Conservation (phyloP, 2,329 filamentous ascomycete genomes). For the Myrmaecium sp. region DNA sequence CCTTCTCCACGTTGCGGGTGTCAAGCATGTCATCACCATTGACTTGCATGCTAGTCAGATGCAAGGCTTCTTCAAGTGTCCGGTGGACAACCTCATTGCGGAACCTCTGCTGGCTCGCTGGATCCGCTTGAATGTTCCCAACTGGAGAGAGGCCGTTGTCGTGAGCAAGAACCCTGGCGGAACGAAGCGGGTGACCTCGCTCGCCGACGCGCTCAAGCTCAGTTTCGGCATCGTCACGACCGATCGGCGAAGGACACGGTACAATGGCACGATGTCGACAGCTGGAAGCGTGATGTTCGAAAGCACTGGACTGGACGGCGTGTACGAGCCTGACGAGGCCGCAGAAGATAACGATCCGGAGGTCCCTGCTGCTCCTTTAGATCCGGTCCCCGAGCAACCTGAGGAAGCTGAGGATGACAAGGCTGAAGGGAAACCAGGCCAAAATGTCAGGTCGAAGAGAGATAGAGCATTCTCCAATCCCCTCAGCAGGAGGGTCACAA, state of each 20-base stretch:
- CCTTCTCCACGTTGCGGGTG: slow-evolving; percentile 77
- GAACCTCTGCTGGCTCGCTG: slow-evolving; percentile 90
- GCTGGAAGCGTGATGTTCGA: slow-evolving; percentile 61
- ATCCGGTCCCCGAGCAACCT: neutral
- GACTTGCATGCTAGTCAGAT: slow-evolving; percentile 89
- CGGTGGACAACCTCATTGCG: slow-evolving; percentile 91
- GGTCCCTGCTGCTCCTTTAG: neutral
- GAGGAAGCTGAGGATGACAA: slow-evolving; percentile 11
- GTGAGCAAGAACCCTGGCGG: slow-evolving; percentile 97
- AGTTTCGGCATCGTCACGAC: slow-evolving; percentile 96
- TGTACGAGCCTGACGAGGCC: slow-evolving; percentile 16
- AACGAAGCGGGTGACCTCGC: slow-evolving; percentile 88
- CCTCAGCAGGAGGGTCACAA: slow-evolving; percentile 1
- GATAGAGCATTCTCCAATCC: slow-evolving; percentile 2
- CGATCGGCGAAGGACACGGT: slow-evolving; percentile 46
- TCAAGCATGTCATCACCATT: slow-evolving; percentile 94
- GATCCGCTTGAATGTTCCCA: slow-evolving; percentile 75
- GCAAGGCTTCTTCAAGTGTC: slow-evolving; percentile 97
- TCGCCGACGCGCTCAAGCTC: slow-evolving; percentile 88
- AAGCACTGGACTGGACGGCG: slow-evolving; percentile 24
- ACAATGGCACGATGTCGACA: slow-evolving; percentile 3
- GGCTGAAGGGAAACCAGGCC: neutral
- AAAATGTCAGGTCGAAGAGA: slow-evolving; percentile 1
- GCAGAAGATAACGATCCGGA: neutral
- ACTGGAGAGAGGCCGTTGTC: slow-evolving; percentile 84